Percentiles rank a stretch among this genome's conserved stretches.
phyloP scores from a whole-genome alignment of 2,329 filamentous ascomycete genomes.

The Exophiala spinifera region DNA sequence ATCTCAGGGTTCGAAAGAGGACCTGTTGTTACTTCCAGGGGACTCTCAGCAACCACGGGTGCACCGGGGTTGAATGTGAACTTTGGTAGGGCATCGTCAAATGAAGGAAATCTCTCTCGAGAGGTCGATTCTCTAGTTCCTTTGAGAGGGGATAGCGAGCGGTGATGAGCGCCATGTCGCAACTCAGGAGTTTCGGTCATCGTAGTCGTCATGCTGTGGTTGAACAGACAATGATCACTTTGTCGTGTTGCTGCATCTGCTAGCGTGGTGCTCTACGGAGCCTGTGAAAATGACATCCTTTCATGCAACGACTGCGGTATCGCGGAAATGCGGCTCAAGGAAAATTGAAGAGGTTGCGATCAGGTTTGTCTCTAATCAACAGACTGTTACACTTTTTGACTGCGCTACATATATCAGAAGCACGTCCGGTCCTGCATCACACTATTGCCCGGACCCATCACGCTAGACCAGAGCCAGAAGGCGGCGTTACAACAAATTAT shows the following conservation, averaged over 20 bases:
- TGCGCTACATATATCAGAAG: neutral
- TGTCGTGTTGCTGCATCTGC: constrained; percentile 9
- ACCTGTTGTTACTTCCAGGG: constrained; percentile 30
- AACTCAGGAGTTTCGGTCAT: constrained; percentile 29
- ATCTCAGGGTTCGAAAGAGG: constrained; percentile 39
- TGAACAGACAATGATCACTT: constrained; percentile 7
- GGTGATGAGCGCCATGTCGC: constrained; percentile 18
- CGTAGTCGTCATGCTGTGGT: constrained; percentile 25
- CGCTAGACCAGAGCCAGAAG: constrained; percentile 11
- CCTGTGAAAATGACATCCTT: constrained; percentile 8
- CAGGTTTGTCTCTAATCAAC: neutral
- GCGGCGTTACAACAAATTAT: constrained; percentile 1
- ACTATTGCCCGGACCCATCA: constrained; percentile 6
- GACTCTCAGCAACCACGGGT: constrained; percentile 24
- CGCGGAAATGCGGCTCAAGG: neutral
- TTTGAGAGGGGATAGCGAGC: constrained; percentile 26
- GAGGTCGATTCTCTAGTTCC: constrained; percentile 31
- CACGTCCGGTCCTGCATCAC: neutral
- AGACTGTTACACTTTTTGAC: neutral
- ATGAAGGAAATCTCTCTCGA: constrained; percentile 44
- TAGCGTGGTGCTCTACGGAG: constrained; percentile 5
- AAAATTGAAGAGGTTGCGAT: neutral
- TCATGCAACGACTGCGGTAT: neutral
- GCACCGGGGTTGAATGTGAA: constrained; percentile 30
- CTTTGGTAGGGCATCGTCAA: constrained; percentile 28